Evolutionary conservation across 1,284 basidiomycete species (phyloP).

Genomic region (Puccinia sorghi): DNA sequence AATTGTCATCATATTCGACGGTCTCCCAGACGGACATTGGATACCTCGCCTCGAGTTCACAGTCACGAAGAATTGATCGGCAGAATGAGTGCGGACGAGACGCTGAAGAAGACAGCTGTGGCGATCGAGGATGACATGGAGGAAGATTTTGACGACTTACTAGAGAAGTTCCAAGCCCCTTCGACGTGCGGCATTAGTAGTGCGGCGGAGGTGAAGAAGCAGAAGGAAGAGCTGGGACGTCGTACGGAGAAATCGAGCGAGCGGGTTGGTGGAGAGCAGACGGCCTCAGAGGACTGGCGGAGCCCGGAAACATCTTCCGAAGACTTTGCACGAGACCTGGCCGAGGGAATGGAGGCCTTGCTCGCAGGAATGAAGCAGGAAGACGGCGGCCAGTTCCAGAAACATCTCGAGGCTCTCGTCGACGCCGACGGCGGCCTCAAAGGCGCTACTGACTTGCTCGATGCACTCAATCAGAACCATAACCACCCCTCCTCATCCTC

Average conservation of each 20-base stretch:
- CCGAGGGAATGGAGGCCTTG: slow-evolving; percentile 50
- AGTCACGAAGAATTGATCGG: too few species aligned
- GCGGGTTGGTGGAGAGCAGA: background rate
- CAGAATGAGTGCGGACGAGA: slow-evolving; percentile 13
- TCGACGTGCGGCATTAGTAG: background rate
- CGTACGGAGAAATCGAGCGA: background rate
- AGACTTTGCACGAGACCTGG: slow-evolving; percentile 46
- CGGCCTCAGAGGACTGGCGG: background rate
- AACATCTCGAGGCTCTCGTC: slow-evolving; percentile 45
- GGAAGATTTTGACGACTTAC: slow-evolving; percentile 49
- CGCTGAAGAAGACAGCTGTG: background rate
- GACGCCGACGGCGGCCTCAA: slow-evolving; percentile 9
- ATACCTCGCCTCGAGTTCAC: too few species aligned
- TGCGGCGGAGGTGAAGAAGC: too few species aligned
- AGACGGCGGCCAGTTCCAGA: slow-evolving; percentile 48
- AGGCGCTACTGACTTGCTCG: slow-evolving; percentile 18
- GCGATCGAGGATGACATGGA: slow-evolving; percentile 50
- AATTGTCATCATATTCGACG: too few species aligned
- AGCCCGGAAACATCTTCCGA: slow-evolving; percentile 23
- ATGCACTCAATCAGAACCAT: slow-evolving; percentile 24
- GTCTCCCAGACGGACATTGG: too few species aligned
- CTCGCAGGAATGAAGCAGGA: slow-evolving; percentile 47
- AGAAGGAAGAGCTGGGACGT: background rate
- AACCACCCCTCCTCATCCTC: background rate
- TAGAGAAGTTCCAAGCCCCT: slow-evolving; percentile 22